Evolutionary conservation across 371 early-diverging fungal genomes (phyloP).

Genomic region (Mucor piriformis): DNA sequence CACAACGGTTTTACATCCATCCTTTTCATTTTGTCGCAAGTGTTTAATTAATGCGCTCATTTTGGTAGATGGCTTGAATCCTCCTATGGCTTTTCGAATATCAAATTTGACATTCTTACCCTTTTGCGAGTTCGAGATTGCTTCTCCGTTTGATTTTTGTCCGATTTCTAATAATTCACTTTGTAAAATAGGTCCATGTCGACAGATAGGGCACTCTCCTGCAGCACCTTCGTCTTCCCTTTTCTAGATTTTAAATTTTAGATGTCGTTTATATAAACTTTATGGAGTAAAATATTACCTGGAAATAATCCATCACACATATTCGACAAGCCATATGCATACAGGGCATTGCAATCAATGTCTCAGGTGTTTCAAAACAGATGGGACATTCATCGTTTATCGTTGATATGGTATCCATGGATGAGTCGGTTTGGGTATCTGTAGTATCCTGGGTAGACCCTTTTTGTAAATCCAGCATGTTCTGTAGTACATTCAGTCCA

Average conservation of each 20-base stretch:
- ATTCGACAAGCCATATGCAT: constrained; percentile 67
- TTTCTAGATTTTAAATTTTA: no score
- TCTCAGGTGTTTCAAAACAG: constrained; percentile 49
- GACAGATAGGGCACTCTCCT: constrained; percentile 68
- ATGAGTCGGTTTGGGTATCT: not conserved
- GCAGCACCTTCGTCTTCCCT: constrained; percentile 55
- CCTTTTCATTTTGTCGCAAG: constrained; percentile 39
- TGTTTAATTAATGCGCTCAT: constrained; percentile 60
- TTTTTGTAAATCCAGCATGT: constrained; percentile 32
- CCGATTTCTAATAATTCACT: constrained; percentile 55
- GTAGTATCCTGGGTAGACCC: not conserved
- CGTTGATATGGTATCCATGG: constrained; percentile 8
- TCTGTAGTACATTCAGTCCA: constrained; percentile 45
- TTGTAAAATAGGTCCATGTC: constrained; percentile 53
- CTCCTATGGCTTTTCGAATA: constrained; percentile 51
- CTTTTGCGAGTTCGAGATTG: not conserved
- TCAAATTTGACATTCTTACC: constrained; percentile 21
- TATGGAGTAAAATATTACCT: constrained; percentile 44
- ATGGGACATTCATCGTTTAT: constrained; percentile 36
- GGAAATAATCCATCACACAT: constrained; percentile 63
- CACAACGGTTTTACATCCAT: constrained; percentile 63
- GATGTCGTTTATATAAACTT: constrained; percentile 1
- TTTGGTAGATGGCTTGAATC: constrained; percentile 64
- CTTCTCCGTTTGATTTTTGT: not conserved
- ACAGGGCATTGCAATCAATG: constrained; percentile 63